Conservation (phyloP, 176 grass and related monocot species). For the Cenchrus fungigraminus region DNA sequence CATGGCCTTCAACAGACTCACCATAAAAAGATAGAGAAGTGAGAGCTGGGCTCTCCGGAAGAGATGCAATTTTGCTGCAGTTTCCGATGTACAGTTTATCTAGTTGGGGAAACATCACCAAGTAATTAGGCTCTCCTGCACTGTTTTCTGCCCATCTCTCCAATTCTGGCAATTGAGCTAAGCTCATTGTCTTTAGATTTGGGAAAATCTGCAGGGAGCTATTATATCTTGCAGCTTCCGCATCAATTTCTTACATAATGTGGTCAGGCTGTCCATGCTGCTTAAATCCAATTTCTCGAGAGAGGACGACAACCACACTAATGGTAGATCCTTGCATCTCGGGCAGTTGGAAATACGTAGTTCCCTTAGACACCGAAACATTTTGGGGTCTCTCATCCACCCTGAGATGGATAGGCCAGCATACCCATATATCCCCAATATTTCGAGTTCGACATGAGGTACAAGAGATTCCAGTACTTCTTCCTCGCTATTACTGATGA, state of each 20-base stretch:
- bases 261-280: neutral
- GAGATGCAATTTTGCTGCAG: neutral
- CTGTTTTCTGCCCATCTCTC: constrained; percentile 13
- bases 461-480: constrained; percentile 10
- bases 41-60: neutral
- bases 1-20: neutral
- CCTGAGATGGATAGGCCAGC: neutral
- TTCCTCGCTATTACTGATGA: neutral
- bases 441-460: neutral
- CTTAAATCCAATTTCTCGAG: neutral
- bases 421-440: neutral
- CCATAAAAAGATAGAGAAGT: neutral
- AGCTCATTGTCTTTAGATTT: neutral
- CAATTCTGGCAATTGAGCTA: accelerated
- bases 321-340: neutral
- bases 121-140: neutral
- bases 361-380: neutral
- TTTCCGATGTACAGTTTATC: accelerated
- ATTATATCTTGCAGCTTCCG: neutral
- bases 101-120: neutral
- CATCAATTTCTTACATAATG: neutral
- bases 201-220: neutral
- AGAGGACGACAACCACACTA: neutral
- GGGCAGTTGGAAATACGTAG: neutral
- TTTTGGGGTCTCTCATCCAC: constrained; percentile 15